A percentile compares a stretch with the other conserved stretches of the same genome.
Conservation (phyloP, 345 rosid genomes). For the Atalantia buxifolia region DNA sequence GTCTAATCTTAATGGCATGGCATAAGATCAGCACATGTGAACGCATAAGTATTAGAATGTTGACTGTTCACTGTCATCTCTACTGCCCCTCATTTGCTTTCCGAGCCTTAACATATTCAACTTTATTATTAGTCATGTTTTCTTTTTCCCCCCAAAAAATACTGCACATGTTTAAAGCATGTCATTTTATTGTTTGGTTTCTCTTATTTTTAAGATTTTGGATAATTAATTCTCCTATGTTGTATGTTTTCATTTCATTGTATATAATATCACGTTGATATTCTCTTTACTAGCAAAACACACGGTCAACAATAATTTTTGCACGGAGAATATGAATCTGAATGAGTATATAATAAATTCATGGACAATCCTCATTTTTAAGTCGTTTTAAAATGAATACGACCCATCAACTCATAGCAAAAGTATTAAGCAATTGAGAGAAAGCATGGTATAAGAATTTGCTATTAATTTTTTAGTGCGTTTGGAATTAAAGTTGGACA, state of each 20-base stretch:
- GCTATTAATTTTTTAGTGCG: rapidly evolving
- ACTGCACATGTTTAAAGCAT: neutral
- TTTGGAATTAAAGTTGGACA: rapidly evolving
- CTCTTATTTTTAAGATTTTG: neutral
- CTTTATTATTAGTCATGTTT: too few relatives aligned
- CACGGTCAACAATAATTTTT: too few relatives aligned
- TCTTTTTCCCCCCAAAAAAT: too few relatives aligned
- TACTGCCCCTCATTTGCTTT: neutral
- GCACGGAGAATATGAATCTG: too few relatives aligned
- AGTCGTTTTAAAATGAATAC: neutral
- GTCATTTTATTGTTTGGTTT: neutral
- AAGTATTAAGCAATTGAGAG: neutral
- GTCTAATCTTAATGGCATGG: neutral
- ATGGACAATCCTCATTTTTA: too few relatives aligned
- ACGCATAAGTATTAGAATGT: too few relatives aligned
- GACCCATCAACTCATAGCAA: too few relatives aligned
- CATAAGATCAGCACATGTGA: neutral
- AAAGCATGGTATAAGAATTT: too few relatives aligned
- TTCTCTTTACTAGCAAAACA: too few relatives aligned
- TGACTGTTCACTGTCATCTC: neutral
- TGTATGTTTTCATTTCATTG: neutral
- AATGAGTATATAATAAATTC: too few relatives aligned
- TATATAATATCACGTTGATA: too few relatives aligned
- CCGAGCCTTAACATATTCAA: neutral
- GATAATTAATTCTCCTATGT: too few relatives aligned